Base-by-base conservation (phyloP, 2,329 filamentous ascomycete genomes). In the Xylariaceae sp. region DNA sequence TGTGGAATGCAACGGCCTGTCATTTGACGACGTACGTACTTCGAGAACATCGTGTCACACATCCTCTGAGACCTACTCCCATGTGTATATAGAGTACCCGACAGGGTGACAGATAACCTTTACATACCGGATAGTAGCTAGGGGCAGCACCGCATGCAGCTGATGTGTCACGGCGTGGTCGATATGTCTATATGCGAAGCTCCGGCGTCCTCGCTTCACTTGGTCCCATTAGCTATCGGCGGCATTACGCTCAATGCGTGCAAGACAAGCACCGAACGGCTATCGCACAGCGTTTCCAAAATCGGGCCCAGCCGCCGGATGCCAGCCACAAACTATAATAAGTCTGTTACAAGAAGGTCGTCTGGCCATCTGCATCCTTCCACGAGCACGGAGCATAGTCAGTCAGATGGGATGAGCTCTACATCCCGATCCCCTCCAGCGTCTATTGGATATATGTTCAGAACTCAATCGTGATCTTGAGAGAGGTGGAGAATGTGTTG, bases 321-420 rank as follows among this genome's bases (percentile, higher is more conserved):
- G 55, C 51, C 58, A 58, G 55, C 59, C 59, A 60, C 57, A 52
- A 46, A 47, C 53, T 56, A 56, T 53, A 56, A 50, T 56, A 56
- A 56, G 45, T 46, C 50, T 50, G 47, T 52, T 28, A 28, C 22
- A 28, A 28, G 22, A 28, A 28, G 22, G 22, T 28, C 22, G 22
- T 28, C 22, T 28, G 22, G 22, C 22, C 7, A 28, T 28, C 22
- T 28, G 22, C 44, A 41, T n/a, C 38, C 43, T 48, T 38, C 45
- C 47, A 42, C 19, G 28, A 11, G 19, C 16, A 31, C 42, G 42
- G 51, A 38, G 22, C 22, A 28, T 28, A 7, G 22, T 44, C 44
- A 33, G 44, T 38, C n/a, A 49, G 44, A 53, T 46, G 47, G 45
- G 17, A 43, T 40, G 34, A 49, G 38, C 43, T 53, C 50, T 39